Evolutionary conservation across 2,329 filamentous ascomycete species (phyloP).

Genomic region (Diaporthe capsici): DNA sequence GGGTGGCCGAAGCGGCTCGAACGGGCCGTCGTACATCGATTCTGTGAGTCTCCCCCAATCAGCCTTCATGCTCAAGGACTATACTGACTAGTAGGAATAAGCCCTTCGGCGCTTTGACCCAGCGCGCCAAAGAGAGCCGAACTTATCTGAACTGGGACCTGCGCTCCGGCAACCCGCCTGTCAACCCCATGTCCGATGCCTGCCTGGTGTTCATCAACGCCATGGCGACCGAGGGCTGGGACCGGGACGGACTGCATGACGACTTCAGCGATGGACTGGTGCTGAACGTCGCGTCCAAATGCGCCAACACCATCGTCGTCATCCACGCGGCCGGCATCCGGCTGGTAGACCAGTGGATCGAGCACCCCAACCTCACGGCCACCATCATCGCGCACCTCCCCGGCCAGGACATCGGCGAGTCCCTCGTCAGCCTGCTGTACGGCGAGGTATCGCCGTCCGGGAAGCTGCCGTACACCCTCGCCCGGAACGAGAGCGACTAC

Average conservation of each 20-base stretch:
- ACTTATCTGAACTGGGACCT: slow-evolving; percentile 73
- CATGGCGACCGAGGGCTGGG: slow-evolving; percentile 83
- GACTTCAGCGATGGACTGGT: slow-evolving; percentile 75
- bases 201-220: slow-evolving; percentile 77
- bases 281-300: slow-evolving; percentile 70
- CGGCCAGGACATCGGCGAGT: slow-evolving; percentile 74
- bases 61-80: slow-evolving; percentile 43
- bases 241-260: slow-evolving; percentile 77
- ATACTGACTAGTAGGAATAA: slow-evolving; percentile 51
- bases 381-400: slow-evolving; percentile 75
- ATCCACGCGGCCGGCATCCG: slow-evolving; percentile 75
- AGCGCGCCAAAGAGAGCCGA: slow-evolving; percentile 65
- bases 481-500: slow-evolving; percentile 67
- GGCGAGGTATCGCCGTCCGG: slow-evolving; percentile 68
- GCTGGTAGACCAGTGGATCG: slow-evolving; percentile 74
- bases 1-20: slow-evolving; percentile 66
- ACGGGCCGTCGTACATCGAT: slow-evolving; percentile 63
- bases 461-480: slow-evolving; percentile 74
- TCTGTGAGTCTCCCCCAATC: slow-evolving; percentile 53
- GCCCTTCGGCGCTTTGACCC: slow-evolving; percentile 71
- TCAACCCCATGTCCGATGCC: slow-evolving; percentile 67
- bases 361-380: slow-evolving; percentile 75
- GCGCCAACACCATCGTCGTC: slow-evolving; percentile 74
- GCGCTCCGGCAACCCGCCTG: slow-evolving; percentile 57
- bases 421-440: slow-evolving; percentile 70